phyloP scores from a whole-genome alignment of 176 grass and related monocot species.

The Paspalum notatum region DNA sequence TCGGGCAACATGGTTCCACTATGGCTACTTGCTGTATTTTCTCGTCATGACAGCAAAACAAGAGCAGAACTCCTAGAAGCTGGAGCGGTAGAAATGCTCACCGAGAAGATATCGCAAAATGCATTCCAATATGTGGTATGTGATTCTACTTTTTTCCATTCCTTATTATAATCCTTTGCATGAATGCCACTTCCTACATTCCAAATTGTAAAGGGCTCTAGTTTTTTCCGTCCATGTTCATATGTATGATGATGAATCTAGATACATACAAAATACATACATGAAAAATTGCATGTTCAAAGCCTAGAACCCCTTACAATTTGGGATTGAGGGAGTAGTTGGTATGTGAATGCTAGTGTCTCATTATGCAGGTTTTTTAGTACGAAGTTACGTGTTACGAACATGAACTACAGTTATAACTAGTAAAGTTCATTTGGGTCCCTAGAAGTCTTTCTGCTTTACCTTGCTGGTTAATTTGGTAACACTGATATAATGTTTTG shows the following conservation, averaged over 20 bases:
- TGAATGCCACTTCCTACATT: neutral
- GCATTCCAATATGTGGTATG: slow-evolving; percentile 83
- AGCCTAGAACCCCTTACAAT: no score
- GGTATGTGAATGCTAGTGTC: slow-evolving; percentile 41
- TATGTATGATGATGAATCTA: no score
- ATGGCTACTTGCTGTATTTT: slow-evolving; percentile 91
- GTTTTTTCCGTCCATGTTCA: no score
- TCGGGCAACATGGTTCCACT: slow-evolving; percentile 93
- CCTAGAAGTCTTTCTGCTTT: slow-evolving; percentile 26
- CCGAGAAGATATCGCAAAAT: slow-evolving; percentile 85
- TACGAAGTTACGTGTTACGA: neutral
- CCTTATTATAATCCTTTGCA: slow-evolving; percentile 18
- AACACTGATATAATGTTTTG: neutral
- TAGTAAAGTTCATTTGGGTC: slow-evolving; percentile 13
- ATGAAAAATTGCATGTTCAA: no score
- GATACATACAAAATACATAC: no score
- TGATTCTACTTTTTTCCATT: slow-evolving; percentile 33
- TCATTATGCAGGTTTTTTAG: slow-evolving; percentile 9
- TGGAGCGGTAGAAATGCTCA: slow-evolving; percentile 86
- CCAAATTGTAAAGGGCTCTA: no score
- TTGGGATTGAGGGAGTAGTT: neutral
- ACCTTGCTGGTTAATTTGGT: slow-evolving; percentile 20
- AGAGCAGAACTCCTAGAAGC: slow-evolving; percentile 80
- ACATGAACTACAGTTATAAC: slow-evolving; percentile 11
- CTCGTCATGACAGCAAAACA: slow-evolving; percentile 67